These are phyloP conservation scores for Funneliformis mosseae DNA, from an alignment of 192 early-diverging fungal species.

Conservation along the genomic window DNA sequence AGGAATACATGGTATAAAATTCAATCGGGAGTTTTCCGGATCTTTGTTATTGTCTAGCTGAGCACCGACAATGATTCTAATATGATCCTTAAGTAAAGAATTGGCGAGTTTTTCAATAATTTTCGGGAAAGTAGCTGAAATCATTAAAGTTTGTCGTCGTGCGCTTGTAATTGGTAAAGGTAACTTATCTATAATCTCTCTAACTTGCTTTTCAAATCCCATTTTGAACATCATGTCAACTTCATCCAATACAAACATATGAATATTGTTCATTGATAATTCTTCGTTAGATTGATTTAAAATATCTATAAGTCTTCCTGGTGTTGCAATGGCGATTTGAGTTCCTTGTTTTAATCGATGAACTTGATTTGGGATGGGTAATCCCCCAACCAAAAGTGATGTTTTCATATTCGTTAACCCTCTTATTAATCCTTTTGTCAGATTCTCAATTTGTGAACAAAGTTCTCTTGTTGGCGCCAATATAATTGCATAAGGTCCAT, in stretches of 20 bases:
- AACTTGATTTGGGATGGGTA: constrained; percentile 54
- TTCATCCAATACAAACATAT: constrained; percentile 57
- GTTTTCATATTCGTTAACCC: constrained; percentile 56
- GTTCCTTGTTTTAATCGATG: constrained; percentile 56
- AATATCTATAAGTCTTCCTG: constrained; percentile 56
- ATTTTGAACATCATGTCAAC: constrained; percentile 62
- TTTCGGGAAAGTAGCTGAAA: constrained; percentile 56
- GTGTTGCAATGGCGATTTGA: constrained; percentile 60
- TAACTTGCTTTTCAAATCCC: constrained; percentile 55
- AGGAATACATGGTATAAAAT: background rate
- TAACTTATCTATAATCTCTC: constrained; percentile 47
- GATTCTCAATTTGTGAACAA: constrained; percentile 52
- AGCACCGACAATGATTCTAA: constrained; percentile 41
- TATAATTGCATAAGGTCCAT: constrained; percentile 50
- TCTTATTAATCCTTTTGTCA: constrained; percentile 42
- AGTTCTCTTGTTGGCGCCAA: constrained; percentile 57
- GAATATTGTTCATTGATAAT: constrained; percentile 44
- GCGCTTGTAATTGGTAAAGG: constrained; percentile 33
- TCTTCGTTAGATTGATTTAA: constrained; percentile 38
- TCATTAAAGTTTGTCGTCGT: constrained; percentile 48
- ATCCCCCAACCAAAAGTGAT: constrained; percentile 56
- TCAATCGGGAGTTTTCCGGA: background rate
- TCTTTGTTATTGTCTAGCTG: constrained; percentile 13
- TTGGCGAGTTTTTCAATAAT: constrained; percentile 36
- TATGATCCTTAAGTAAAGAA: constrained; percentile 36